Conservation (phyloP, 1,284 basidiomycete genomes). For the Bjerkandera adusta region DNA sequence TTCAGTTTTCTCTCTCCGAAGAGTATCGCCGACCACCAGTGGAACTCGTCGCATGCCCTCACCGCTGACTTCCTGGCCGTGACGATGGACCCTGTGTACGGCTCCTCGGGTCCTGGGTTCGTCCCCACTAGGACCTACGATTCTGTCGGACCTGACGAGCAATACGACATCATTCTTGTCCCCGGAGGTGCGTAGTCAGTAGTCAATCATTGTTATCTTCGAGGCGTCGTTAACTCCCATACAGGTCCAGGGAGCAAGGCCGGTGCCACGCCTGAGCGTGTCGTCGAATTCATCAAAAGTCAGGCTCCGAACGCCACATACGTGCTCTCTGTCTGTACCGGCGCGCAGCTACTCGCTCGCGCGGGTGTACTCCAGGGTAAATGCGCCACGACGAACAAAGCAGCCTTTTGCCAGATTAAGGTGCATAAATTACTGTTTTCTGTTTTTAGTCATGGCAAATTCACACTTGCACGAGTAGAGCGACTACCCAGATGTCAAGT, state of each 20-base stretch:
- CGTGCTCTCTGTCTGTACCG: constrained; percentile 45
- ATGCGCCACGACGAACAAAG: constrained; percentile 45
- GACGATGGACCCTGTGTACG: constrained; percentile 21
- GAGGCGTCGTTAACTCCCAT: too few species aligned
- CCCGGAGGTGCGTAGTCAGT: constrained; percentile 19
- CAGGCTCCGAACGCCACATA: constrained; percentile 38
- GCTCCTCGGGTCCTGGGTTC: constrained; percentile 32
- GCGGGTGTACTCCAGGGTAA: constrained; percentile 41
- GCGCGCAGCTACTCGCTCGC: constrained; percentile 37
- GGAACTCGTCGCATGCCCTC: constrained; percentile 37
- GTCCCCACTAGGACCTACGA: constrained; percentile 42
- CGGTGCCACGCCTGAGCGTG: not conserved
- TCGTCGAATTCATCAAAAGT: constrained; percentile 35
- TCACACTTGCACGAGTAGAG: too few species aligned
- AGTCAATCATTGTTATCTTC: too few species aligned
- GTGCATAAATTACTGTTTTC: constrained; percentile 2
- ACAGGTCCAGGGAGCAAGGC: constrained; percentile 14
- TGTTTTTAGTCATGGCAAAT: not conserved
- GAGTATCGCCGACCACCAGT: too few species aligned
- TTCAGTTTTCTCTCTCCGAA: constrained; percentile 35
- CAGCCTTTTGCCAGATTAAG: constrained; percentile 22
- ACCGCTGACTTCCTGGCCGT: constrained; percentile 21
- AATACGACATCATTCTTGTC: constrained; percentile 18
- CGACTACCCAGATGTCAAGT: too few species aligned
- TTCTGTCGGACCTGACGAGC: constrained; percentile 27